Percentiles rank a stretch among this genome's conserved stretches.
Conservation (phyloP, 179 eudicot genomes). For the Pouteria campechiana region DNA sequence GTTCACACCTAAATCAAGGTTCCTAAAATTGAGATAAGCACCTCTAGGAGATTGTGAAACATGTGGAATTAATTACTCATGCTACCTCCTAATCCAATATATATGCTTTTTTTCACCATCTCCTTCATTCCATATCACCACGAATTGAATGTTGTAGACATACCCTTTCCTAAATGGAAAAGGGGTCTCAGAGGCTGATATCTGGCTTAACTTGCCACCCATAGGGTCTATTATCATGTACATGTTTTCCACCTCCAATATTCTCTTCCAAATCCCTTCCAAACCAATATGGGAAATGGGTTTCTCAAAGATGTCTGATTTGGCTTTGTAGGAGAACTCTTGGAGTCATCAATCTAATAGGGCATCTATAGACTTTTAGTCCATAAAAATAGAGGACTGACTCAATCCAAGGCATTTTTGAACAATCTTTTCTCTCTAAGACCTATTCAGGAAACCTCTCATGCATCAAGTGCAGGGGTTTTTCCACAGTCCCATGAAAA, state of each 20-base stretch:
- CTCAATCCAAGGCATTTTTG: constrained; percentile 13
- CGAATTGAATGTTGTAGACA: constrained; percentile 24
- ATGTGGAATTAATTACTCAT: constrained; percentile 23
- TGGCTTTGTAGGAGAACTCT: constrained; percentile 12
- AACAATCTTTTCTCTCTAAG: constrained; percentile 4
- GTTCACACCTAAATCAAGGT: constrained; percentile 16
- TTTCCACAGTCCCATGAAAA: constrained; percentile 4
- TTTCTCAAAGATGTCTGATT: constrained; percentile 20
- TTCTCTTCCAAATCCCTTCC: constrained; percentile 15
- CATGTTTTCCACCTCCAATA: constrained; percentile 7
- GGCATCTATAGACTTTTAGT: not conserved
- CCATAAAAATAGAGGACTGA: constrained; percentile 9
- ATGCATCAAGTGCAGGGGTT: not conserved
- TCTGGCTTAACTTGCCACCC: constrained; percentile 24
- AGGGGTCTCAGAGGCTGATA: constrained; percentile 12
- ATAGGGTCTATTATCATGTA: constrained; percentile 24
- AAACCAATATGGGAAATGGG: constrained; percentile 19
- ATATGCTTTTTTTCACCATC: constrained; percentile 11
- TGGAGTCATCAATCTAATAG: not conserved
- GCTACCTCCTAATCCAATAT: constrained; percentile 14
- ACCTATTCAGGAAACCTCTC: constrained; percentile 12
- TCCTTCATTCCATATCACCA: constrained; percentile 11
- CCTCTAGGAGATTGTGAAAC: constrained; percentile 7
- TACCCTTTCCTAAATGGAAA: constrained; percentile 23
- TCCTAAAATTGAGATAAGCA: constrained; percentile 8